A percentile compares a stretch with the other conserved stretches of the same genome.
Conservation (phyloP, 75 land plant species). For the Isoetes taiwanensis region DNA sequence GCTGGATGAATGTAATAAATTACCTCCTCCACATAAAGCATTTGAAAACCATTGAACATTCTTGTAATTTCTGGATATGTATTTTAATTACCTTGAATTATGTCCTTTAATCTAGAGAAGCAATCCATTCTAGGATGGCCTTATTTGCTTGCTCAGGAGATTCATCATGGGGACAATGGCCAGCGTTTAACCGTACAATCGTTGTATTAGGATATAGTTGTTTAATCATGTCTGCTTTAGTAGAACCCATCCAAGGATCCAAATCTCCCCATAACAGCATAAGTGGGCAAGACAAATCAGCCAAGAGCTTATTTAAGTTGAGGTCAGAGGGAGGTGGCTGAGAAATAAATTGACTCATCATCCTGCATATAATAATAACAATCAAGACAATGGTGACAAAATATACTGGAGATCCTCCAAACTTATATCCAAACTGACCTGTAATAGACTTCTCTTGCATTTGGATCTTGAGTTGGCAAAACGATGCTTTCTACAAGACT, state of each 20-base stretch:
- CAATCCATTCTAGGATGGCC: conserved; percentile 64
- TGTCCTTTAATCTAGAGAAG: conserved; percentile 22
- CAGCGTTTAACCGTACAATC: conserved; percentile 71
- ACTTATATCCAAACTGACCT: conserved; percentile 33
- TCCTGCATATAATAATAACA: conserved; percentile 27
- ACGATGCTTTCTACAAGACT: conserved; percentile 85
- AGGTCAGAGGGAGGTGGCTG: conserved; percentile 33
- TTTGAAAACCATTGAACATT: too few relatives aligned
- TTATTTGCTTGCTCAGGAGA: conserved; percentile 72
- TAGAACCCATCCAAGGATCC: conserved; percentile 93
- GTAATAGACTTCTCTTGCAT: conserved; percentile 96
- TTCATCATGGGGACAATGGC: conserved; percentile 99
- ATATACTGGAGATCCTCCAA: neutral
- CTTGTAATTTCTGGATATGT: too few relatives aligned
- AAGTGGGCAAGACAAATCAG: conserved; percentile 69
- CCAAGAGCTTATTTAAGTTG: conserved; percentile 53
- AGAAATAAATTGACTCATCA: conserved; percentile 69
- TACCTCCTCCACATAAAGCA: too few relatives aligned
- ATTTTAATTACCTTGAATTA: too few relatives aligned
- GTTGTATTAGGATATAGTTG: conserved; percentile 65
- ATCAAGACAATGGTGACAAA: neutral
- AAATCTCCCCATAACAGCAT: conserved; percentile 88
- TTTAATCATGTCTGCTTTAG: conserved; percentile 62
- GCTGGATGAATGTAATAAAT: too few relatives aligned
- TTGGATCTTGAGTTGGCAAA: conserved; percentile 71